These are phyloP conservation scores for Picochlorum sp. DNA, from an alignment of 139 green algal species.

Conservation along the genomic window DNA sequence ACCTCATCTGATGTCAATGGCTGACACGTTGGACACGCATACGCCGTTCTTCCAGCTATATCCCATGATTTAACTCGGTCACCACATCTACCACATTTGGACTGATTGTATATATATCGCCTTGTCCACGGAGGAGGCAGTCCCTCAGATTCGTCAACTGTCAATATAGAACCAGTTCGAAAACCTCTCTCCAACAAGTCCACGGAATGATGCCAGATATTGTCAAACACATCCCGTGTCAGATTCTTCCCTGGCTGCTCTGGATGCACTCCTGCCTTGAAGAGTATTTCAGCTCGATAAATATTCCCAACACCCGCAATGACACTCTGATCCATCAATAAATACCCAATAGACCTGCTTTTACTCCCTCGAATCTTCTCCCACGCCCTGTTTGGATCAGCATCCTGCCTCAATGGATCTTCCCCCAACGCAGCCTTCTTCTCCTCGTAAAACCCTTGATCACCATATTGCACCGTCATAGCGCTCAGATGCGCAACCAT, in stretches of 20 bases:
- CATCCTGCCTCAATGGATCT: slow-evolving; percentile 64
- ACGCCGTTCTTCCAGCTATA: slow-evolving; percentile 64
- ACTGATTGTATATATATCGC: slow-evolving; percentile 72
- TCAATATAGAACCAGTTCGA: slow-evolving; percentile 67
- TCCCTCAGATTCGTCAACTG: slow-evolving; percentile 73
- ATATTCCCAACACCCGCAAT: slow-evolving; percentile 84
- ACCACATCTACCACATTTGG: slow-evolving; percentile 56
- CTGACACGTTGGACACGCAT: slow-evolving; percentile 69
- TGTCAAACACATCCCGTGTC: slow-evolving; percentile 43
- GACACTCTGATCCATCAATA: slow-evolving; percentile 76
- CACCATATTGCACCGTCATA: slow-evolving; percentile 68
- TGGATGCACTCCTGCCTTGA: slow-evolving; percentile 63
- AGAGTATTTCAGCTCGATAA: slow-evolving; percentile 69
- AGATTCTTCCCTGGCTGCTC: slow-evolving; percentile 55
- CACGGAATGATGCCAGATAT: slow-evolving; percentile 53
- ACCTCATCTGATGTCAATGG: slow-evolving; percentile 12
- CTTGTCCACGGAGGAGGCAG: slow-evolving; percentile 66
- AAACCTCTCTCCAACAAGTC: slow-evolving; percentile 66
- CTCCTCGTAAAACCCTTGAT: slow-evolving; percentile 38
- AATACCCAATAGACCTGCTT: slow-evolving; percentile 56
- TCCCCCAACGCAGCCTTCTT: slow-evolving; percentile 53
- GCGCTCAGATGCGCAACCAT: slow-evolving; percentile 59
- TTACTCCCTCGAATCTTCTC: slow-evolving; percentile 29
- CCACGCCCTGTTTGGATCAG: slow-evolving; percentile 33
- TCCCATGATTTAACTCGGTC: slow-evolving; percentile 52